phyloP scores from a whole-genome alignment of 257 asterid genomes.

The Scutellaria barbata region DNA sequence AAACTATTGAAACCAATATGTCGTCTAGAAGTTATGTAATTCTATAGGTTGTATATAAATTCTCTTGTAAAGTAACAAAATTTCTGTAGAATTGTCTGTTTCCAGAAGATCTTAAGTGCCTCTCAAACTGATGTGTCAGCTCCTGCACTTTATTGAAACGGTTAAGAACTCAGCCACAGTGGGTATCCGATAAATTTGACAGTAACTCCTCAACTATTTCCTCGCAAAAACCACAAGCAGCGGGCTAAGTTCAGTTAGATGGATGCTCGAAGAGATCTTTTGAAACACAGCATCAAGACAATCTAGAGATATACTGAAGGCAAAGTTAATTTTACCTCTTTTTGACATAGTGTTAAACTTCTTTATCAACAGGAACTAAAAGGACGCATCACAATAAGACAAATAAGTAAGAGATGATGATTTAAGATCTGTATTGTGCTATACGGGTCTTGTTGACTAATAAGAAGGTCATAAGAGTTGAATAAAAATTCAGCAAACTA shows the following conservation, averaged over 20 bases:
- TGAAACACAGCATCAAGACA: background rate
- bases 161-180: background rate
- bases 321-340: background rate
- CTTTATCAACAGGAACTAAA: background rate
- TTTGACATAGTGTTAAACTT: background rate
- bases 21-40: constrained; percentile 5
- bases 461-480: background rate
- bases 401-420: background rate
- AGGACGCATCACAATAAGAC: background rate
- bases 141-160: background rate
- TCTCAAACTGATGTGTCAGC: background rate
- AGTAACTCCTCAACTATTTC: background rate
- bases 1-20: background rate
- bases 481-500: background rate
- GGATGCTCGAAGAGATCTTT: background rate
- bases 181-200: background rate
- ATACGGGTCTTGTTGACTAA: background rate
- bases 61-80: constrained; percentile 11
- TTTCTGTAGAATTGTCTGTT: background rate
- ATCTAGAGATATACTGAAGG: background rate
- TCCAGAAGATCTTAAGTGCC: constrained; percentile 8
- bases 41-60: constrained; percentile 2
- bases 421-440: background rate
- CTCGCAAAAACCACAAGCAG: background rate
- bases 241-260: background rate